Percentiles rank a stretch among this genome's conserved stretches.
Evolutionary conservation across 371 early-diverging fungal species (phyloP).

Genomic region (Mucor plumbeus): DNA sequence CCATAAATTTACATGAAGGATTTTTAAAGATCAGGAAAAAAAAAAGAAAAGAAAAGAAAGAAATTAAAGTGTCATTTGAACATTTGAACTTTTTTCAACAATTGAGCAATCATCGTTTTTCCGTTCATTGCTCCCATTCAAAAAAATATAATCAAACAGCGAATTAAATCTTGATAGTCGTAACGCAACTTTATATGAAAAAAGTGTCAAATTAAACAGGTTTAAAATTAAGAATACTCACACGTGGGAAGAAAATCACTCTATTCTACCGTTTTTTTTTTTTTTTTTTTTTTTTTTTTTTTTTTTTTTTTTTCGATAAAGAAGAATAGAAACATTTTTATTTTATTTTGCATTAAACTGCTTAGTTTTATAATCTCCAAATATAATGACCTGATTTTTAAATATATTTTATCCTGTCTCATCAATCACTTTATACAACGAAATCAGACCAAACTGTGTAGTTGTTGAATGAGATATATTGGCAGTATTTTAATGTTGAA

Average conservation of each 20-base stretch:
- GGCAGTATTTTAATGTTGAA: background rate
- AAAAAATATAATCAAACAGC: background rate
- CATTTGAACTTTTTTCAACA: background rate
- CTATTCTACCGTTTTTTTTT: background rate
- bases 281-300: no score
- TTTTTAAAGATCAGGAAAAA: background rate
- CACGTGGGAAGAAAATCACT: background rate
- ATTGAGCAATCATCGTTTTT: background rate
- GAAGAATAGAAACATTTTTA: background rate
- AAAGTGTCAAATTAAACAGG: conserved; percentile 1
- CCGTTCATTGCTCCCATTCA: conserved; percentile 1
- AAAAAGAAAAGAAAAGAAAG: background rate
- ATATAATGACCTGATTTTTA: background rate
- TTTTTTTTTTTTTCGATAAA: background rate
- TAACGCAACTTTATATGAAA: background rate
- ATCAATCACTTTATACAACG: background rate
- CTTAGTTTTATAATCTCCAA: background rate
- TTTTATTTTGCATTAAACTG: background rate
- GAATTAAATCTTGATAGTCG: background rate
- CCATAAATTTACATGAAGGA: no score
- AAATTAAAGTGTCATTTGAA: background rate
- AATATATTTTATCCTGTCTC: background rate
- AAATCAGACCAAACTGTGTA: background rate
- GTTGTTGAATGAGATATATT: no score
- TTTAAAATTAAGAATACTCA: background rate